Evolutionary conservation across 176 grass and related monocot species (phyloP).

Genomic region (Bothriochloa decipiens): DNA sequence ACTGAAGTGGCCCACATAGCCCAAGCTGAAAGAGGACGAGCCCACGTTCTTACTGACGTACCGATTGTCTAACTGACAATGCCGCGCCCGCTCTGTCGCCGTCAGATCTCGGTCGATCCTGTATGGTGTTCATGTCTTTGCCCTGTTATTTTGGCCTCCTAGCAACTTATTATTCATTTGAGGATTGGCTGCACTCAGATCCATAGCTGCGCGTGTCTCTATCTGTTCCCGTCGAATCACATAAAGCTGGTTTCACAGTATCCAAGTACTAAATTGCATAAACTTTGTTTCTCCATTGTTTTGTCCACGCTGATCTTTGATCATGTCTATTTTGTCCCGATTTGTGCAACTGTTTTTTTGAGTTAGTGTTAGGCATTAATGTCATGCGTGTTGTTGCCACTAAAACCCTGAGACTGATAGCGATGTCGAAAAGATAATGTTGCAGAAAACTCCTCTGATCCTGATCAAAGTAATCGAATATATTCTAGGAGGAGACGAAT

Average conservation of each 20-base stretch:
- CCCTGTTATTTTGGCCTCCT: too few species aligned
- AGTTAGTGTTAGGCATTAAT: neutral
- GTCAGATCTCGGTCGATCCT: neutral
- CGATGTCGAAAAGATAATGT: neutral
- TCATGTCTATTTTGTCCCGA: neutral
- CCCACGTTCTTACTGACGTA: too few species aligned
- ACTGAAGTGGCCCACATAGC: too few species aligned
- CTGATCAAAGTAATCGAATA: neutral
- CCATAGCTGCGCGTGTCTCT: neutral
- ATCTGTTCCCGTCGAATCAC: neutral
- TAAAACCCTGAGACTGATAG: neutral
- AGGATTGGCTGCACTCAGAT: neutral
- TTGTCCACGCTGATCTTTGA: neutral
- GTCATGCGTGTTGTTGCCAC: neutral
- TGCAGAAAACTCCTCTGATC: neutral
- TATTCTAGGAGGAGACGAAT: constrained; percentile 21
- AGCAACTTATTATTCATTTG: neutral
- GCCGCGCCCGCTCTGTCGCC: too few species aligned
- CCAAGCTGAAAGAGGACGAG: too few species aligned
- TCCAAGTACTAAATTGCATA: neutral
- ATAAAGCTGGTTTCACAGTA: neutral
- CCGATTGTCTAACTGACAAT: too few species aligned
- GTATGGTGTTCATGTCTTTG: neutral
- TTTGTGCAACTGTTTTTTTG: neutral
- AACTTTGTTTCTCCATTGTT: neutral